Percentiles rank a stretch among this genome's conserved stretches.
Evolutionary conservation across 208 protist species (phyloP).

Genomic region (Leishmania martiniquensis): DNA sequence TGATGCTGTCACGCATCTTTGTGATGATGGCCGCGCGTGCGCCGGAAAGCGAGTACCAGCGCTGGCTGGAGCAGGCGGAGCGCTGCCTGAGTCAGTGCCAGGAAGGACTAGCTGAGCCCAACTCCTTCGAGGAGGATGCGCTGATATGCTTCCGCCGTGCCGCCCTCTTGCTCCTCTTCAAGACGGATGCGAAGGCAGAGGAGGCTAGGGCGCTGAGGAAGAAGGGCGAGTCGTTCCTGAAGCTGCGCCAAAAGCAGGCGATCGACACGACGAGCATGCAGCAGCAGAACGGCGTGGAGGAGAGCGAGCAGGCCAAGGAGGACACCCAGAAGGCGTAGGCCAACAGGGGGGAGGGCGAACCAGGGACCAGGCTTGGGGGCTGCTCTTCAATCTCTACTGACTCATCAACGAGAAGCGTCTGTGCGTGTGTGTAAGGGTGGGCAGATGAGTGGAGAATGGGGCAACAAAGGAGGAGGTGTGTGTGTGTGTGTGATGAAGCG

Average conservation of each 20-base stretch:
- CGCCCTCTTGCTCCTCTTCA: slow-evolving; percentile 69
- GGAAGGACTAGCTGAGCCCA: slow-evolving; percentile 37
- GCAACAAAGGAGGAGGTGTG: neutral
- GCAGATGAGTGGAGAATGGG: too few species aligned
- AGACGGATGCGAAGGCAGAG: slow-evolving; percentile 57
- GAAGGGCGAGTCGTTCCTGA: slow-evolving; percentile 51
- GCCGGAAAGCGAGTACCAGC: slow-evolving; percentile 60
- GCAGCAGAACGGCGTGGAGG: slow-evolving; percentile 49
- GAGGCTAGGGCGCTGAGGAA: slow-evolving; percentile 57
- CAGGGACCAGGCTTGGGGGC: neutral
- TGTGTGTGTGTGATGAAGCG: neutral
- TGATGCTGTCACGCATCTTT: slow-evolving; percentile 74
- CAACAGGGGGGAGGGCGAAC: neutral
- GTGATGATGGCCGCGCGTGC: slow-evolving; percentile 87
- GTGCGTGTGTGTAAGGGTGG: too few species aligned
- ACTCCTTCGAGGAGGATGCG: slow-evolving; percentile 49
- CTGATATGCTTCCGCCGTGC: slow-evolving; percentile 77
- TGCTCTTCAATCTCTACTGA: neutral
- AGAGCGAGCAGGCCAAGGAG: slow-evolving; percentile 34
- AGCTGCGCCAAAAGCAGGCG: slow-evolving; percentile 13
- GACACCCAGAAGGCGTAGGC: slow-evolving; percentile 8
- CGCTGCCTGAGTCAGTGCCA: slow-evolving; percentile 79
- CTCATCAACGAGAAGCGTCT: neutral
- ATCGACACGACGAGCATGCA: slow-evolving; percentile 16
- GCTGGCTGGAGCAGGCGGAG: slow-evolving; percentile 81